These are phyloP conservation scores for Hyphodiscus sp. DNA, from an alignment of 2,329 filamentous ascomycete species.

Conservation along the genomic window DNA sequence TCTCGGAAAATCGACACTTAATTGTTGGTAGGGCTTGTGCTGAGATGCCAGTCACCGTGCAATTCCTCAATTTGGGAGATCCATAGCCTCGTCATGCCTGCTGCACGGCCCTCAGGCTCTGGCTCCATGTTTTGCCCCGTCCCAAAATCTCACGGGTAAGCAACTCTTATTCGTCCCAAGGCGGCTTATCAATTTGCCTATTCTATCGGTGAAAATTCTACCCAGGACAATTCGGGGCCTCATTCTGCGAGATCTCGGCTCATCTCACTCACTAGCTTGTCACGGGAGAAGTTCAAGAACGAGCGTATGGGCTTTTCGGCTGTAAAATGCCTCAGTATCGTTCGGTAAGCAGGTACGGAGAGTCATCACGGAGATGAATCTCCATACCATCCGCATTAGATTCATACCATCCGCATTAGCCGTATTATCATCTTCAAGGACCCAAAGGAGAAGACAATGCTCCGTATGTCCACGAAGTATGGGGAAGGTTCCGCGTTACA, in stretches of 20 bases:
- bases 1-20: not conserved
- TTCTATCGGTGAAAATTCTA: slow-evolving; percentile 9
- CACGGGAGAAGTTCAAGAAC: not conserved
- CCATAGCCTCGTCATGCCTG: slow-evolving; percentile 9
- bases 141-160: not conserved
- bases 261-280: slow-evolving; percentile 4
- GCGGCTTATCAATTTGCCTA: slow-evolving; percentile 4
- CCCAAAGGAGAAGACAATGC: too few relatives aligned
- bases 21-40: not conserved
- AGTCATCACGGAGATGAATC: too few relatives aligned
- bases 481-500: too few relatives aligned
- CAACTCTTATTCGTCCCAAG: not conserved
- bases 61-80: not conserved
- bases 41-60: not conserved
- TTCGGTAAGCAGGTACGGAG: too few relatives aligned
- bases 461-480: too few relatives aligned
- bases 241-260: slow-evolving; percentile 1
- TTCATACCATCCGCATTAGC: too few relatives aligned
- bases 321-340: not conserved
- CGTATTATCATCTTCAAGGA: too few relatives aligned
- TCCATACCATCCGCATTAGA: too few relatives aligned
- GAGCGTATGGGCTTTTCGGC: not conserved
- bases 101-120: not conserved
- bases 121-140: not conserved
- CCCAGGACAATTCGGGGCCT: not conserved